phyloP scores from a whole-genome alignment of 345 rosid genomes.

The Linum usitatissimum region DNA sequence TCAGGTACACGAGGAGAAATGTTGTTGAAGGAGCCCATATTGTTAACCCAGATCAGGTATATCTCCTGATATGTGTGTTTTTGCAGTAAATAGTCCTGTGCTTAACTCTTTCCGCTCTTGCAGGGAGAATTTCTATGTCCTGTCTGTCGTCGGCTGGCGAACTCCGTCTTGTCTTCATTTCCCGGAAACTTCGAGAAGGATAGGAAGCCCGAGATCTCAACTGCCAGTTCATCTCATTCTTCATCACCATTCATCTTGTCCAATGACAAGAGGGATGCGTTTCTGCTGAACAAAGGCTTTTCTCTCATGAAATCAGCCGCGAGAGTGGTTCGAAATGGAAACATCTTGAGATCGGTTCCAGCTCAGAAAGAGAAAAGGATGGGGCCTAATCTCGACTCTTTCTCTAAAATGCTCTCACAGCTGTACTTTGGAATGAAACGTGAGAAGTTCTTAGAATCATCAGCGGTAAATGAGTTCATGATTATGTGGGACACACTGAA shows the following conservation, averaged over 20 bases:
- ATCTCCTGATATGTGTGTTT: not conserved
- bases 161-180: slow-evolving; percentile 63
- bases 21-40: slow-evolving; percentile 84
- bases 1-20: slow-evolving; percentile 58
- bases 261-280: slow-evolving; percentile 22
- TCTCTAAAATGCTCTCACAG: slow-evolving; percentile 39
- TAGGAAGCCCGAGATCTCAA: slow-evolving; percentile 32
- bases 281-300: slow-evolving; percentile 47
- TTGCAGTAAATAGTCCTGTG: not conserved
- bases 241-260: slow-evolving; percentile 16
- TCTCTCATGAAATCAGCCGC: slow-evolving; percentile 56
- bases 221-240: slow-evolving; percentile 11
- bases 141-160: slow-evolving; percentile 79
- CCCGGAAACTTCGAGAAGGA: slow-evolving; percentile 36
- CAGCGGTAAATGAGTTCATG: slow-evolving; percentile 39
- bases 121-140: slow-evolving; percentile 99
- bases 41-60: slow-evolving; percentile 71
- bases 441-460: slow-evolving; percentile 31
- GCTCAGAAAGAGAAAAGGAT: slow-evolving; percentile 29
- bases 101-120: slow-evolving; percentile 7
- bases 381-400: slow-evolving; percentile 39
- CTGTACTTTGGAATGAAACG: slow-evolving; percentile 37
- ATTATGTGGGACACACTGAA: slow-evolving; percentile 91
- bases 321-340: slow-evolving; percentile 38
- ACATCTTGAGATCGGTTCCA: slow-evolving; percentile 33